Percentiles rank a stretch among this genome's conserved stretches.
Evolutionary conservation across 495 filamentous ascomycete genomes (phyloP).

Genomic region (Neurospora sp.): DNA sequence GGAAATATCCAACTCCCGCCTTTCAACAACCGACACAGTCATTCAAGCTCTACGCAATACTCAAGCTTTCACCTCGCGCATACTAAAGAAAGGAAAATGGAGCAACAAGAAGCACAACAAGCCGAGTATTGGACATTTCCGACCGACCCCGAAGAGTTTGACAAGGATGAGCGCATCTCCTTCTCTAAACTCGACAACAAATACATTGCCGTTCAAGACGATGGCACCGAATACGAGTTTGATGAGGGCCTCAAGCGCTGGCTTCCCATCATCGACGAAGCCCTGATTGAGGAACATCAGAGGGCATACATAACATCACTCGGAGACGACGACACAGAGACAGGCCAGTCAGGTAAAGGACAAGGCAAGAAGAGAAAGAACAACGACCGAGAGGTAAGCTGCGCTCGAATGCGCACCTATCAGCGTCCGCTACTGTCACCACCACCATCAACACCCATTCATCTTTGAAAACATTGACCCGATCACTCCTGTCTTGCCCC

Average conservation of each 20-base stretch:
- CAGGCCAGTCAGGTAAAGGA: slow-evolving; percentile 6
- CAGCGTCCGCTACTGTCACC: slow-evolving; percentile 5
- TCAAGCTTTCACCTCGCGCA: not conserved
- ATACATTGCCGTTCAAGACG: slow-evolving; percentile 74
- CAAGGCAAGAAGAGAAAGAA: slow-evolving; percentile 67
- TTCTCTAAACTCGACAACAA: slow-evolving; percentile 73
- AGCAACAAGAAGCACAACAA: not conserved
- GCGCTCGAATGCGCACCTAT: slow-evolving; percentile 15
- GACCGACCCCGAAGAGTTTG: slow-evolving; percentile 63
- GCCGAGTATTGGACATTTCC: slow-evolving; percentile 47
- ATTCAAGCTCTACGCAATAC: not conserved
- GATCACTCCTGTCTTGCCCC: not conserved
- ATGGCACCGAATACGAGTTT: slow-evolving; percentile 79
- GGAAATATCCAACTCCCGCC: not conserved
- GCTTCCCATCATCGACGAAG: slow-evolving; percentile 73
- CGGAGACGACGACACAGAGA: slow-evolving; percentile 52
- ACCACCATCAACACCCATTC: not conserved
- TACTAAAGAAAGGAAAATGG: not conserved
- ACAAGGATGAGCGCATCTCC: slow-evolving; percentile 72
- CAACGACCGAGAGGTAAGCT: slow-evolving; percentile 51
- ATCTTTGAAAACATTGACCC: not conserved
- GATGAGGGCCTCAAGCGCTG: slow-evolving; percentile 64
- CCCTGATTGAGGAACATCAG: slow-evolving; percentile 67
- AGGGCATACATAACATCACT: slow-evolving; percentile 50
- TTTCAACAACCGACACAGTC: not conserved